phyloP scores from a whole-genome alignment of 2,329 filamentous ascomycete species.

The Apiospora aurea region DNA sequence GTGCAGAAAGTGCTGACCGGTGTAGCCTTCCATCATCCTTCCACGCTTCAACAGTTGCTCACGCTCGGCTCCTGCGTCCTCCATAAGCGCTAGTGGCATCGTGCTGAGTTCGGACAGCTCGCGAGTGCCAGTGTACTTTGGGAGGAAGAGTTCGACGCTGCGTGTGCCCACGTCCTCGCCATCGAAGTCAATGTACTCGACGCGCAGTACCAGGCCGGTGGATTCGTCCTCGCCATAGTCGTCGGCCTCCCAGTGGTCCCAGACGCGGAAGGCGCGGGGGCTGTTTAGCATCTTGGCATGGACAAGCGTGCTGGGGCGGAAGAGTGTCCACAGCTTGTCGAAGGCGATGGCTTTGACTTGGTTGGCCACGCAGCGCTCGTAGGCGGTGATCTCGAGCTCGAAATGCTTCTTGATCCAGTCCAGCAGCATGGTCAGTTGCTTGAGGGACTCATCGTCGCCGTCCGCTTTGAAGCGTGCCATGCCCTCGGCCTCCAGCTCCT shows the following conservation, averaged over 20 bases:
- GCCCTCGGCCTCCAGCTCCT: conserved; percentile 37
- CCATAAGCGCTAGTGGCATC: conserved; percentile 41
- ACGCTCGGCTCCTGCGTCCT: conserved; percentile 33
- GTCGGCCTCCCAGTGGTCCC: conserved; percentile 30
- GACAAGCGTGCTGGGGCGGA: conserved; percentile 38
- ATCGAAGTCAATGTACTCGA: conserved; percentile 44
- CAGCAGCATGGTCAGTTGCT: conserved; percentile 39
- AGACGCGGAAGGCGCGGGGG: conserved; percentile 40
- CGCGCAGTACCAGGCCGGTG: conserved; percentile 35
- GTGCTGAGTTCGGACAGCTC: conserved; percentile 39
- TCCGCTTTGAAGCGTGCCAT: conserved; percentile 36
- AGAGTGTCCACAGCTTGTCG: conserved; percentile 42
- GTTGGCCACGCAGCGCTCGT: conserved; percentile 36
- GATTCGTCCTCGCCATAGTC: conserved; percentile 37
- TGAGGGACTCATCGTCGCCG: conserved; percentile 34
- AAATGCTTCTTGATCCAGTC: conserved; percentile 43
- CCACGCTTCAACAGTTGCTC: conserved; percentile 40
- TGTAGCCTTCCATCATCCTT: conserved; percentile 41
- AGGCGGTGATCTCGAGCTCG: conserved; percentile 41
- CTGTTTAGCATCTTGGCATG: conserved; percentile 36
- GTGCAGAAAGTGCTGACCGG: conserved; percentile 44
- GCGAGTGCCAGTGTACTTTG: conserved; percentile 38
- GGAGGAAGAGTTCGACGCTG: conserved; percentile 35
- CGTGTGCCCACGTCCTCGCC: conserved; percentile 43
- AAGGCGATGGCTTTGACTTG: conserved; percentile 37